A percentile compares a stretch with the other conserved stretches of the same genome.
Evolutionary conservation across 306 rosid genomes (phyloP).

Genomic region (cucumber (Cucumis sativus)): Cucumber_9930_V3 NC_026656.2:17695501-17696000

Average conservation of each 20-base stretch:
- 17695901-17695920: background rate
- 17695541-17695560: background rate
- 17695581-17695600: background rate
- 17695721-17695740: background rate
- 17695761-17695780: background rate
- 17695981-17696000: background rate
- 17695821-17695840: conserved; percentile 89
- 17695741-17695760: background rate
- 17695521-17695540: background rate
- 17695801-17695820: background rate
- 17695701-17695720: conserved; percentile 3
- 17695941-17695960: background rate
- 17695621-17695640: conserved; percentile 96
- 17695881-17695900: background rate
- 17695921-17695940: background rate
- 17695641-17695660: conserved; percentile 99
- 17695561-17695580: background rate
- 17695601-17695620: conserved; percentile 92
- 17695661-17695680: conserved; percentile 9
- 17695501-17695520: background rate
- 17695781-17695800: background rate
- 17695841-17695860: conserved; percentile 98
- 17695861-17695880: conserved; percentile 89
- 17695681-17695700: conserved; percentile 7
- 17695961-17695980: background rate